phyloP scores from a whole-genome alignment of 352 stramenopile genomes.

The Phytophthora macrochlamydospora region DNA sequence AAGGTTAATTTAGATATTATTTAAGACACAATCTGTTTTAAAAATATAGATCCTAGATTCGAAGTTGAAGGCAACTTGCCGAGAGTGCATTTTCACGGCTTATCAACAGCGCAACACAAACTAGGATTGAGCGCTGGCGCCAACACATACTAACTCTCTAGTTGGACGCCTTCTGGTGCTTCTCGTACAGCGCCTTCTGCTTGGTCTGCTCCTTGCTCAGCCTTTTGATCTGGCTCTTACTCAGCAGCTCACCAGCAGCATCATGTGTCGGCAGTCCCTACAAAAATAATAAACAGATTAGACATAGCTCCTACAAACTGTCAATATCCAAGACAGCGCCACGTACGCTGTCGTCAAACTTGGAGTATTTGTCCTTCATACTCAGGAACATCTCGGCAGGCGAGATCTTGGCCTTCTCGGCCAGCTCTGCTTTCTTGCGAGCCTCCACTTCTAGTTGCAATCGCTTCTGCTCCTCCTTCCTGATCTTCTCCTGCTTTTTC shows the following conservation, averaged over 20 bases:
- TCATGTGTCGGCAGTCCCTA: conserved; percentile 96
- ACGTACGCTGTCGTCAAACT: conserved; percentile 90
- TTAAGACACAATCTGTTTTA: too few relatives aligned
- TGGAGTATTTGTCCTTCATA: conserved; percentile 89
- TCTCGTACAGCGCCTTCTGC: conserved; percentile 92
- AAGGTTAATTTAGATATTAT: too few relatives aligned
- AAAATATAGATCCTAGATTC: too few relatives aligned
- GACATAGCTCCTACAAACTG: background rate
- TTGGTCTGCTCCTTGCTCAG: conserved; percentile 97
- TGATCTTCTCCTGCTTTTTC: conserved; percentile 78
- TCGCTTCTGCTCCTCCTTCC: conserved; percentile 83
- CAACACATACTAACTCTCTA: conserved; percentile 17
- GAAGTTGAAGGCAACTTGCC: too few relatives aligned
- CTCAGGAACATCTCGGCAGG: conserved; percentile 92
- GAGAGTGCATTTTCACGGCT: too few relatives aligned
- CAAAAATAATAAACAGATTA: conserved; percentile 12
- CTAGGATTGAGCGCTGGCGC: background rate
- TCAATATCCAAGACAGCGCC: background rate
- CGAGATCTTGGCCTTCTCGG: conserved; percentile 90
- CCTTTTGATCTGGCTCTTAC: conserved; percentile 97
- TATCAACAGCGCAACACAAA: background rate
- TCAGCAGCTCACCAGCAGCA: conserved; percentile 91
- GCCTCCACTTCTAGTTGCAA: conserved; percentile 72
- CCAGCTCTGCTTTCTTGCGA: conserved; percentile 80
- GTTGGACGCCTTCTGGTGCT: conserved; percentile 51